Percentiles rank a stretch among this genome's conserved stretches.
These are phyloP conservation scores for Suhomyces choctaworum DNA, from an alignment of 1,139 yeast genomes.

Conservation along the genomic window DNA sequence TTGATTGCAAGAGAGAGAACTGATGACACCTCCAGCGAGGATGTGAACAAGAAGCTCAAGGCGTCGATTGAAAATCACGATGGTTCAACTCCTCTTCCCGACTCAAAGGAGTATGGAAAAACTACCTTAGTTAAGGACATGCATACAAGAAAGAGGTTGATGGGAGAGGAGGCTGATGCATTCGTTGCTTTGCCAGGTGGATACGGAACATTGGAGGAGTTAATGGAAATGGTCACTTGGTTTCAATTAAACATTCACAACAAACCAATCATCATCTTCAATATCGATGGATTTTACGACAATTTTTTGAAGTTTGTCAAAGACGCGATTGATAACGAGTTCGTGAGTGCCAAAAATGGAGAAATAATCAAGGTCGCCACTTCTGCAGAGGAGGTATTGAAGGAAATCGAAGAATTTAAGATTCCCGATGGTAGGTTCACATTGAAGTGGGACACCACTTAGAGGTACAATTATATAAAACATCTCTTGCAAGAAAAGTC, in stretches of 20 bases:
- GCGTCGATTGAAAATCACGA: constrained; percentile 49
- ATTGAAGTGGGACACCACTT: constrained; percentile 57
- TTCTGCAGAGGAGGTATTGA: constrained; percentile 65
- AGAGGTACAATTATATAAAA: not conserved
- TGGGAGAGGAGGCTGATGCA: constrained; percentile 87
- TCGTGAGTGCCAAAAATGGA: constrained; percentile 67
- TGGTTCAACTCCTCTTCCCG: constrained; percentile 66
- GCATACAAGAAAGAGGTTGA: constrained; percentile 85
- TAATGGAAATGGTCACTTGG: constrained; percentile 91
- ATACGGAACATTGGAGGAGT: constrained; percentile 85
- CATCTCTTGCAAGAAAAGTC: not conserved
- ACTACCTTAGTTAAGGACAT: constrained; percentile 83
- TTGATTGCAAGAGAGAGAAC: constrained; percentile 73
- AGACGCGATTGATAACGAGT: constrained; percentile 60
- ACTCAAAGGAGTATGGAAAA: constrained; percentile 64
- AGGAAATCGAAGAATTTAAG: constrained; percentile 57
- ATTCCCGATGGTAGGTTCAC: constrained; percentile 78
- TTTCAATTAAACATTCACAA: constrained; percentile 82
- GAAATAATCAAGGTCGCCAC: constrained; percentile 68
- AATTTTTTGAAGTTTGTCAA: constrained; percentile 60
- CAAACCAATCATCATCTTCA: constrained; percentile 76
- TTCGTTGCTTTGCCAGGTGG: constrained; percentile 93
- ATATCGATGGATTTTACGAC: constrained; percentile 80
- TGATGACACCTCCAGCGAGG: constrained; percentile 38
- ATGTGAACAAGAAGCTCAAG: constrained; percentile 49